Evolutionary conservation across 2,329 filamentous ascomycete species (phyloP), one percentile per base, ranked within the genome.

Genomic region (Botrytis medusae): DNA sequence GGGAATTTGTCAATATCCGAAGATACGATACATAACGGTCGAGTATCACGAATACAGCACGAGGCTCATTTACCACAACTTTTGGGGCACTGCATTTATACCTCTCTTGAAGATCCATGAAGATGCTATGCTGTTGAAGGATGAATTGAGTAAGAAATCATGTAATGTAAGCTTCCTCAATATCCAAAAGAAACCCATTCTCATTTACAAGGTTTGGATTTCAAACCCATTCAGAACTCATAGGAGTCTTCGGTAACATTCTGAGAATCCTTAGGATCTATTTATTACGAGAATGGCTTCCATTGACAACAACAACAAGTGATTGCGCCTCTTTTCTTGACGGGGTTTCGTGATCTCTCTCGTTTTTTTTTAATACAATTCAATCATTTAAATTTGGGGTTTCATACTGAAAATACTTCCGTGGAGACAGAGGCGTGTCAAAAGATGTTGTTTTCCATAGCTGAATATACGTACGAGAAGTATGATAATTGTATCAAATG

Each of bases 271-370:
- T 63, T 16, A 42, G 59, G 59, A 71, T 63, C 16, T 51, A 54
- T 20, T 54, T 37, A n/a, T 51, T 67, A 51, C 32, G 44, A 48
- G 29, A 48, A 34, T 37, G 42, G 25, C 5, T 9, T 29, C 9
- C 16, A 63, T 40, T 16, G 6, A 32, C 32, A 51, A 54, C 16
- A n/a, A 32, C 29, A 16, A 37, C 12, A 29, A 22, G 4, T 71
- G 59, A 62, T 54, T 71, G 59, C 59, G 59, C 69, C 69, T 71
- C 59, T n/a, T 20, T 71, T 18, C 7, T 57, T 37, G 32, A 63
- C 16, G 25, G 37, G 65, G 34, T 8, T 8, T 25, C 25, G 42
- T 63, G 25, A 29, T 63, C 34, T 71, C 57, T 71, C 59, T 64
- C 40, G 12, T 5, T 12, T 22, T 10, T 12, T 22, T 63, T 5